Evolutionary conservation across 23 red algal species (phyloP).

Genomic region (Chondrus crispus): DNA sequence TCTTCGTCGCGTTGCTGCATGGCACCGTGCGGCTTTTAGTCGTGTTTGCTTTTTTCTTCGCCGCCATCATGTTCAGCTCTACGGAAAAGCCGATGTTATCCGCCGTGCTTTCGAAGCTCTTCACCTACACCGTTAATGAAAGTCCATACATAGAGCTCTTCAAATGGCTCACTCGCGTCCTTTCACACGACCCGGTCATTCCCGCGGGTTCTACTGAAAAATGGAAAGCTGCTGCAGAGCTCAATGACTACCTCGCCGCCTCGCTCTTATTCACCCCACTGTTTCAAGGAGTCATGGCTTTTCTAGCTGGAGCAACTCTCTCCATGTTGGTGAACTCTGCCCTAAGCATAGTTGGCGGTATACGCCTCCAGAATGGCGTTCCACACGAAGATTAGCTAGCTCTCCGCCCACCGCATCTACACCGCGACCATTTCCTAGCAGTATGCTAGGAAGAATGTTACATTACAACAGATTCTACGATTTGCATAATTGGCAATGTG

Average conservation of each 20-base stretch:
- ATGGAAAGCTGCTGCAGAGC: background rate
- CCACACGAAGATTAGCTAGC: no score
- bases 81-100: background rate
- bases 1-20: conserved; percentile 15
- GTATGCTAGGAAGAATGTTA: no score
- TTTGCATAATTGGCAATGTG: no score
- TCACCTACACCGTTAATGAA: background rate
- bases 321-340: conserved; percentile 26
- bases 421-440: no score
- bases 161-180: conserved; percentile 44
- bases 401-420: no score
- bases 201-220: no score
- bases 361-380: conserved; percentile 33
- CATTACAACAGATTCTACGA: no score
- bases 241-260: background rate
- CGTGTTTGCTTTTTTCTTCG: conserved; percentile 28
- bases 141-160: conserved; percentile 5
- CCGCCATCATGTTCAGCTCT: background rate
- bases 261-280: conserved; percentile 32
- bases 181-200: conserved; percentile 22
- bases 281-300: background rate
- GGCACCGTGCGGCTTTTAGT: conserved; percentile 30
- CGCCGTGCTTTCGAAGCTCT: background rate
- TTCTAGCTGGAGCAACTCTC: background rate
- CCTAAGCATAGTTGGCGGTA: conserved; percentile 13